Percentiles rank a stretch among this genome's conserved stretches.
phyloP scores from a whole-genome alignment of 441 rosid species.

The Pelargonium cotyledonis region DNA sequence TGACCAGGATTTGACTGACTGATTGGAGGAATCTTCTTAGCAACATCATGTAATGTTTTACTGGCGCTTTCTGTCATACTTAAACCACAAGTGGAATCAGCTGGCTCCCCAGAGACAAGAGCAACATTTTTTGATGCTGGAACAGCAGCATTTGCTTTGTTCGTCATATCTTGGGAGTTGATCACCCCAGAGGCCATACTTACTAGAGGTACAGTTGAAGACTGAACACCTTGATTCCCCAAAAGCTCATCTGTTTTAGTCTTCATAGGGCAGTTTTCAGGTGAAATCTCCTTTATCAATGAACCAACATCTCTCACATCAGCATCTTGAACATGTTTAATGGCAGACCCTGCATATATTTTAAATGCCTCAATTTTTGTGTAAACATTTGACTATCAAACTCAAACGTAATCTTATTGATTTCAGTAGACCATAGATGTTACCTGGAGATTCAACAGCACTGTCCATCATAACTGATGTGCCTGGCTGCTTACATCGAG shows the following conservation, averaged over 20 bases:
- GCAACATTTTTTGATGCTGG: conserved; percentile 20
- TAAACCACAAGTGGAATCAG: conserved; percentile 20
- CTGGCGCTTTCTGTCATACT: conserved; percentile 20
- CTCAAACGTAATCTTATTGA: background rate
- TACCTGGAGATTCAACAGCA: conserved; percentile 25
- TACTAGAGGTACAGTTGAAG: conserved; percentile 18
- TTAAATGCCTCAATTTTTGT: conserved; percentile 15
- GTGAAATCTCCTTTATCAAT: conserved; percentile 29
- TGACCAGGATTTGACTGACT: conserved; percentile 28
- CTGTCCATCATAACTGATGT: conserved; percentile 24
- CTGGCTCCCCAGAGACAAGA: conserved; percentile 18
- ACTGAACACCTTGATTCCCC: conserved; percentile 25
- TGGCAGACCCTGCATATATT: conserved; percentile 35
- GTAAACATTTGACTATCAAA: background rate
- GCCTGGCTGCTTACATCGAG: conserved; percentile 24
- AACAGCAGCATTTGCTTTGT: conserved; percentile 12
- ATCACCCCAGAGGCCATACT: conserved; percentile 27
- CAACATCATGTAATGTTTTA: conserved; percentile 17
- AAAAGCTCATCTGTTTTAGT: conserved; percentile 22
- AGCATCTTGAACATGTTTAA: conserved; percentile 26
- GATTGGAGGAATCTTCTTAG: conserved; percentile 22
- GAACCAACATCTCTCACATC: conserved; percentile 27
- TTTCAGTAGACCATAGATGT: conserved; percentile 12
- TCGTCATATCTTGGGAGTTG: conserved; percentile 27
- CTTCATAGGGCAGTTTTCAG: conserved; percentile 30